Conservation (phyloP, 495 filamentous ascomycete species). For the Xylaria bambusicola region DNA sequence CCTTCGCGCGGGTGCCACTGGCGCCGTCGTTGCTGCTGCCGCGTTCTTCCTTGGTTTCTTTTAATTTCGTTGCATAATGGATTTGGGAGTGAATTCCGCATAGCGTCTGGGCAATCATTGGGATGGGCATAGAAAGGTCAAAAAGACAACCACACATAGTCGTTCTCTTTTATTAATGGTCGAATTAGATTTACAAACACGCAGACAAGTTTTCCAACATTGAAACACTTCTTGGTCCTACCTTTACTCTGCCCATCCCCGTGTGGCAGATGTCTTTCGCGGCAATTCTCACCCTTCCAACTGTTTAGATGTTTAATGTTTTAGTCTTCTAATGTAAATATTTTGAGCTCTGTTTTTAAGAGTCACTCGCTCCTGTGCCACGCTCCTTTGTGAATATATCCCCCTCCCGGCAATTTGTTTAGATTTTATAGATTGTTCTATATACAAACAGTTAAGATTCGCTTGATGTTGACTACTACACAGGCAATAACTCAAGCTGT, state of each 20-base stretch:
- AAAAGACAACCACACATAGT: no score
- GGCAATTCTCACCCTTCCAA: no score
- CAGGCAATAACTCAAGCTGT: not conserved
- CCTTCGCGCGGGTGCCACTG: slow-evolving; percentile 24
- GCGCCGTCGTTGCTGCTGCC: slow-evolving; percentile 24
- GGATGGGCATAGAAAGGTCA: slow-evolving; percentile 5
- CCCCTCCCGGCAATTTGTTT: not conserved
- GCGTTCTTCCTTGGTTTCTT: slow-evolving; percentile 30
- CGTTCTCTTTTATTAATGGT: slow-evolving; percentile 10
- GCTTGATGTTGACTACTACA: not conserved
- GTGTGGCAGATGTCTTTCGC: not conserved
- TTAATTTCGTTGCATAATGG: slow-evolving; percentile 24
- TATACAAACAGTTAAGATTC: not conserved
- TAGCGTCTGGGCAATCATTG: slow-evolving; percentile 9
- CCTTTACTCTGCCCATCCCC: slow-evolving; percentile 5
- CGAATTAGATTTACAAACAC: not conserved
- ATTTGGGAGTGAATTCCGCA: not conserved
- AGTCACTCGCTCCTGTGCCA: slow-evolving; percentile 10
- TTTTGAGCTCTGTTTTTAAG: no score
- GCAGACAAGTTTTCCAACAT: no score
- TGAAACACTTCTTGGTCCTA: no score
- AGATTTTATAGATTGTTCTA: slow-evolving; percentile 6
- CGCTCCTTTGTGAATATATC: slow-evolving; percentile 12
- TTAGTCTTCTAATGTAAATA: slow-evolving; percentile 22
- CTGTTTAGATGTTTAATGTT: slow-evolving; percentile 18